Base-by-base conservation (phyloP, 495 filamentous ascomycete species). In the Penicillium silybi region DNA sequence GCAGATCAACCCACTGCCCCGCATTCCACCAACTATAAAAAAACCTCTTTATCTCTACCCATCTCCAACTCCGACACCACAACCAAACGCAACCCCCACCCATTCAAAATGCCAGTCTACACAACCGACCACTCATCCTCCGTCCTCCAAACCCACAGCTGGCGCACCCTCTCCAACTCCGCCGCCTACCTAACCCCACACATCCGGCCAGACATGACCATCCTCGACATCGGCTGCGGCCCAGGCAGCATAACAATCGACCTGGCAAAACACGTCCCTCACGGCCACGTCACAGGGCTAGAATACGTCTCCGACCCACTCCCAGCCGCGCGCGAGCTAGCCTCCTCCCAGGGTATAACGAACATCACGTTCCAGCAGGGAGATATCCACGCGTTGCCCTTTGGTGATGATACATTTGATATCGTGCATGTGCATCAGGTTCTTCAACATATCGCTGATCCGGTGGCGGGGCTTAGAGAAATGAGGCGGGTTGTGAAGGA, bases 191-290 rank as follows among this genome's bases (percentile, higher is more conserved):
- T 86, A 7, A 59, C 82, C 13, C 73, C 70, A 2, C 68, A 76
- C 51, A 61, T 85, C 37, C 61, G 63, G 18, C 72, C 78, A 0
- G 42, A 61, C 41, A 62, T 71, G 55, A 56, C 63, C 8, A 76
- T 84, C 48, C 77, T 84, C 41, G 81, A 84, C 58, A 68, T 84
- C 13, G 81, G 81, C 40, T 84, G 80, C 61, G 80, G 80, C 6
- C 81, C 80, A 3, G 80, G 80, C 13, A 76, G 71, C 44, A 84
- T 85, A 45, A 85, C 74, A 1, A 60, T 73, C 13, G 80, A 78
- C 40, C 60, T 85, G 6, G 80, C 80, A 7, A 56, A 53, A 0
- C 64, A 65, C 16, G 75, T 78, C 0, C 73, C 77, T 3, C 8
- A 68, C 13, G 81, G 81, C 29, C 61, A 67, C 41, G 73, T 82